Base-by-base conservation (phyloP, 164 flowering plant species). In the Warburgia ugandensis region DNA sequence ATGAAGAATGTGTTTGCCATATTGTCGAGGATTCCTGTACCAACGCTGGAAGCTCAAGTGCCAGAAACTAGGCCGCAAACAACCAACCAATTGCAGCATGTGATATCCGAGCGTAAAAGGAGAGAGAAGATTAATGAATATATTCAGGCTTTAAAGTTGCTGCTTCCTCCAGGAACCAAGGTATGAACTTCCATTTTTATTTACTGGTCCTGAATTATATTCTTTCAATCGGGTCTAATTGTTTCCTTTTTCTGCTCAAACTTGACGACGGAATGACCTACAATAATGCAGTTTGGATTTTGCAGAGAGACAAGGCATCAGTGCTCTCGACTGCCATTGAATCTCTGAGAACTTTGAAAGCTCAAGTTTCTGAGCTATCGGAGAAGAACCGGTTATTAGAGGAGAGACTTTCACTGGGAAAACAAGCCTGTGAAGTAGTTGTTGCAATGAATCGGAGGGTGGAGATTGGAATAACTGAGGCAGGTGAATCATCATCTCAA, bases 121-220 rank as follows among this genome's bases (percentile, higher is more conserved):
- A 64, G 96, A 11, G 94, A 81, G 63, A 92, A 85, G 52, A 75
- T 85, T 37, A 92, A 88, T 45, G 94, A 85, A 23, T 76, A 75
- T 70, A 85, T 88, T 55, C 77, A 70, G 19, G 74, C 77, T 19
- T 61, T 92, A 55, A 72, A 79, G 66, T 61, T 83, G 11, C 65
- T 88, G 8, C 89, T 92, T 53, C 98, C 98, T 60, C 84, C 77
- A 2, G 85, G 84, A 50, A 62, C 86, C 29, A 92, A 92, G 95
- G 98, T 85, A 74, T 6, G 29, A 16, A 38, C 37, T 47, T 30
- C 4, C 26, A 21, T 14, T 13, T 14, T 33, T n/a, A 3, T 12
- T 9, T 5, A 13, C 13, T 27, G 19, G 14, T 12, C 7, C 13
- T 26, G 22, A 10, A 16, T 48, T 9, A 27, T 38, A 0, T 17